phyloP scores from a whole-genome alignment of 2,329 filamentous ascomycete genomes.

The Stemphylium lycopersici region DNA sequence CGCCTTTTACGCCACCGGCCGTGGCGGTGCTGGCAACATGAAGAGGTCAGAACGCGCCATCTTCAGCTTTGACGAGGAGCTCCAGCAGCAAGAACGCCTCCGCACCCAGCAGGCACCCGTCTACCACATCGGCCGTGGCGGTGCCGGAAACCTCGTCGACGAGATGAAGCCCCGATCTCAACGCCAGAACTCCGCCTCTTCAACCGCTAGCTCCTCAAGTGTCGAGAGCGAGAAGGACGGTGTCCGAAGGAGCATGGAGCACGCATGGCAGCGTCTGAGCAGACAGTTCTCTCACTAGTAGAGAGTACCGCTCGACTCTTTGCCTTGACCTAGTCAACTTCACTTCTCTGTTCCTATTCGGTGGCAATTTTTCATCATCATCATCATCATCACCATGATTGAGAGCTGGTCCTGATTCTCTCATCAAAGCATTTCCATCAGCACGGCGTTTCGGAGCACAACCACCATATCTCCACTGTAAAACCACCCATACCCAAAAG shows the following conservation, averaged over 20 bases:
- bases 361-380: conserved; percentile 4
- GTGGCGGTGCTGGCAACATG: conserved; percentile 71
- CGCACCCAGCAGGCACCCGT: conserved; percentile 63
- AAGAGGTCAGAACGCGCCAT: conserved; percentile 61
- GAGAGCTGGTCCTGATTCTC: conserved; percentile 52
- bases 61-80: conserved; percentile 72
- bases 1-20: conserved; percentile 67
- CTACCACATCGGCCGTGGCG: conserved; percentile 68
- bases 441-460: conserved; percentile 16
- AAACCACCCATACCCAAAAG: conserved; percentile 21
- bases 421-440: conserved; percentile 28
- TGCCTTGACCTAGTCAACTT: not conserved
- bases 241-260: conserved; percentile 44
- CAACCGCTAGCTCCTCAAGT: conserved; percentile 24
- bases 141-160: conserved; percentile 61
- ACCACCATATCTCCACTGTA: conserved; percentile 12
- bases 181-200: conserved; percentile 41
- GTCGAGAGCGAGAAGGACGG: conserved; percentile 37
- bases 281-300: conserved; percentile 43
- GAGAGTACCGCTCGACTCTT: not conserved
- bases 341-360: conserved; percentile 7
- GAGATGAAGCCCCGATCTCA: conserved; percentile 42
- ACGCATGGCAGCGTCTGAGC: conserved; percentile 44
- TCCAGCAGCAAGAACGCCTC: conserved; percentile 62
- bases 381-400: conserved; percentile 1